Percentiles rank a stretch among this genome's conserved stretches.
Conservation (phyloP, 768 basidiomycete species). For the Tricholoma bakamatsutake region DNA sequence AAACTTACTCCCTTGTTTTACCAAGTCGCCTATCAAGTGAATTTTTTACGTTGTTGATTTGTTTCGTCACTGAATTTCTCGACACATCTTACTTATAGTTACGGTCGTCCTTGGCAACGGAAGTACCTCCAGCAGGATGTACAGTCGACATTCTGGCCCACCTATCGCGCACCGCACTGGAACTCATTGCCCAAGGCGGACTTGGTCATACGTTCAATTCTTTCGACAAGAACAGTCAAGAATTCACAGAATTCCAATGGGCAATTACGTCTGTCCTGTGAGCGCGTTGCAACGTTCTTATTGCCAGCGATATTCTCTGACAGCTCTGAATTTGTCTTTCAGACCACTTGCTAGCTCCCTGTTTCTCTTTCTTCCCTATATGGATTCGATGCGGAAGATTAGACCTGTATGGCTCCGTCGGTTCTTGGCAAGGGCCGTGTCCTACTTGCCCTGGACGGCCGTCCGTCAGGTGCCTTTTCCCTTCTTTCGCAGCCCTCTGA, state of each 20-base stretch:
- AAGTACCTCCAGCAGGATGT: conserved; percentile 1
- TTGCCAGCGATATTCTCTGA: background rate
- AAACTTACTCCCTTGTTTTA: conserved; percentile 21
- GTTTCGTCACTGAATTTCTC: background rate
- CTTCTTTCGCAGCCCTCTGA: background rate
- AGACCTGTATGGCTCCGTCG: conserved; percentile 19
- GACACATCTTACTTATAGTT: conserved; percentile 1
- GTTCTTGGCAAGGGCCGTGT: conserved; percentile 8
- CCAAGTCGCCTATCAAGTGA: conserved; percentile 17
- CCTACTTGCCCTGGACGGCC: conserved; percentile 18
- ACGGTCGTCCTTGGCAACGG: conserved; percentile 4
- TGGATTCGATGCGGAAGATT: conserved; percentile 19
- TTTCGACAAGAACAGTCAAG: conserved; percentile 11
- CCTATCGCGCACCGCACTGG: conserved; percentile 10
- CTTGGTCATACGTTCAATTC: conserved; percentile 16
- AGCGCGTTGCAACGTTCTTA: background rate
- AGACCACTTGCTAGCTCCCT: conserved; percentile 20
- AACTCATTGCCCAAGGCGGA: conserved; percentile 14
- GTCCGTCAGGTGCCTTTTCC: conserved; percentile 11
- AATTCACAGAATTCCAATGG: conserved; percentile 14
- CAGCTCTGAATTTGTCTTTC: background rate
- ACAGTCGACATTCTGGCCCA: conserved; percentile 13
- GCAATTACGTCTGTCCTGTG: conserved; percentile 14
- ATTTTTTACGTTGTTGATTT: background rate
- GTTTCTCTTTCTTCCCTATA: conserved; percentile 19